Conservation (phyloP, 805 yeast genomes). For the Cyberlindnera subsufficiens region DNA sequence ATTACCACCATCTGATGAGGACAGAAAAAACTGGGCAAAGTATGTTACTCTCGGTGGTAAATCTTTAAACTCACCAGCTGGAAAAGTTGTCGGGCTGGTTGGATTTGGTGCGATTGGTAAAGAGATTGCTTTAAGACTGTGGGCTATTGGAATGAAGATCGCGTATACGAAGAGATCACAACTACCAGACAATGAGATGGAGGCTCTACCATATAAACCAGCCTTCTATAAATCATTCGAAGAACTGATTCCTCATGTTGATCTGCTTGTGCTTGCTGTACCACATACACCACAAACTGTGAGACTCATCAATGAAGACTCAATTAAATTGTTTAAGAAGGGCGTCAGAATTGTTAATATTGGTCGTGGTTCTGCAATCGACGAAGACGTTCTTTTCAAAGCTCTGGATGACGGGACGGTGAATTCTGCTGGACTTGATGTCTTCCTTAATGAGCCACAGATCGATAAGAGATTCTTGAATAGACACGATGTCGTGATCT, state of each 20-base stretch:
- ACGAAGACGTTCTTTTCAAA: slow-evolving; percentile 57
- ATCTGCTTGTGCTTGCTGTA: slow-evolving; percentile 58
- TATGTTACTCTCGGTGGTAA: slow-evolving; percentile 43
- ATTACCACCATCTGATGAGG: slow-evolving; percentile 20
- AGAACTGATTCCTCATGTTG: slow-evolving; percentile 35
- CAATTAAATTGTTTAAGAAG: slow-evolving; percentile 41
- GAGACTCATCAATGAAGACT: slow-evolving; percentile 43
- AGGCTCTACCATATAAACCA: slow-evolving; percentile 39
- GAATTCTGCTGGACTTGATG: slow-evolving; percentile 67
- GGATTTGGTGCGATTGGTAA: slow-evolving; percentile 78
- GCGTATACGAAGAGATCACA: slow-evolving; percentile 53
- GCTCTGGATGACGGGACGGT: slow-evolving; percentile 58
- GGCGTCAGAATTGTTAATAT: slow-evolving; percentile 66
- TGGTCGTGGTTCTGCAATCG: slow-evolving; percentile 68
- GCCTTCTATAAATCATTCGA: slow-evolving; percentile 41
- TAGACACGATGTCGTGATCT: slow-evolving; percentile 51
- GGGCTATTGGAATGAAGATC: slow-evolving; percentile 58
- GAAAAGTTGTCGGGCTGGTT: slow-evolving; percentile 54
- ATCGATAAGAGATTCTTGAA: slow-evolving; percentile 43
- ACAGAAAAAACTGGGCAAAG: slow-evolving; percentile 32
- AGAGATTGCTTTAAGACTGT: slow-evolving; percentile 50
- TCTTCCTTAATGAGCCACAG: slow-evolving; percentile 57
- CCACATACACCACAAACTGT: slow-evolving; percentile 59
- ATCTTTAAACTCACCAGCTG: slow-evolving; percentile 44
- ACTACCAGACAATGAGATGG: slow-evolving; percentile 29